These are phyloP conservation scores for Onygena corvina DNA, from an alignment of 2,329 filamentous ascomycete genomes.

Conservation along the genomic window DNA sequence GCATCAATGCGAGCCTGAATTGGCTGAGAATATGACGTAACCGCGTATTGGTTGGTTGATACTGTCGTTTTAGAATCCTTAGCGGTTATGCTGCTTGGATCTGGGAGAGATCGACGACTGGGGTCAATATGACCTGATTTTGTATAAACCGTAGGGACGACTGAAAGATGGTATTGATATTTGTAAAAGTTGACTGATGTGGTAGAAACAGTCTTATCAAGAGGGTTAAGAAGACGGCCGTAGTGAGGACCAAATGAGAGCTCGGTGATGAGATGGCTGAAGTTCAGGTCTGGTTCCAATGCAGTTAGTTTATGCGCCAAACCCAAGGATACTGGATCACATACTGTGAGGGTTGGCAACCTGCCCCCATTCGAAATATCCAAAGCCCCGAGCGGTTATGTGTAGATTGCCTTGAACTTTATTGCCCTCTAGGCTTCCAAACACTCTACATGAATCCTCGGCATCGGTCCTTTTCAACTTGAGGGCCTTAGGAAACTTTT, in stretches of 20 bases:
- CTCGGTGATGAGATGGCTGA: constrained; percentile 91
- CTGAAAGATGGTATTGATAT: constrained; percentile 93
- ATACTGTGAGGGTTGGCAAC: constrained; percentile 73
- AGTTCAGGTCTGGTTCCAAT: constrained; percentile 65
- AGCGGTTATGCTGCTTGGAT: constrained; percentile 26
- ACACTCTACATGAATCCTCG: constrained; percentile 74
- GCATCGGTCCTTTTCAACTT: constrained; percentile 44
- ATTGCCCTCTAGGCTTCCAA: constrained; percentile 79
- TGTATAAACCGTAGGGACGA: constrained; percentile 90
- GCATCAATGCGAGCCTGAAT: constrained; percentile 50
- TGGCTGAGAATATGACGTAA: constrained; percentile 69
- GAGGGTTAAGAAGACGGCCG: constrained; percentile 81
- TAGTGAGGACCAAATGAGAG: constrained; percentile 97
- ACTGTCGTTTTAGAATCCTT: constrained; percentile 47
- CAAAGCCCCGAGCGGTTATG: constrained; percentile 87
- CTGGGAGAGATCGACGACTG: constrained; percentile 27
- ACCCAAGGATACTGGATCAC: neutral
- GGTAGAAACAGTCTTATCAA: constrained; percentile 75
- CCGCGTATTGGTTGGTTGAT: constrained; percentile 94
- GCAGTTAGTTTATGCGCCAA: constrained; percentile 6
- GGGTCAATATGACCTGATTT: constrained; percentile 34
- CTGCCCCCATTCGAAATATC: constrained; percentile 68
- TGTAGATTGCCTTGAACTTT: constrained; percentile 98
- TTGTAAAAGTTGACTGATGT: constrained; percentile 77
- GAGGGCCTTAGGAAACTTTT: constrained; percentile 62